Conservation (phyloP, 495 filamentous ascomycete species). For the Neurospora sp. region DNA sequence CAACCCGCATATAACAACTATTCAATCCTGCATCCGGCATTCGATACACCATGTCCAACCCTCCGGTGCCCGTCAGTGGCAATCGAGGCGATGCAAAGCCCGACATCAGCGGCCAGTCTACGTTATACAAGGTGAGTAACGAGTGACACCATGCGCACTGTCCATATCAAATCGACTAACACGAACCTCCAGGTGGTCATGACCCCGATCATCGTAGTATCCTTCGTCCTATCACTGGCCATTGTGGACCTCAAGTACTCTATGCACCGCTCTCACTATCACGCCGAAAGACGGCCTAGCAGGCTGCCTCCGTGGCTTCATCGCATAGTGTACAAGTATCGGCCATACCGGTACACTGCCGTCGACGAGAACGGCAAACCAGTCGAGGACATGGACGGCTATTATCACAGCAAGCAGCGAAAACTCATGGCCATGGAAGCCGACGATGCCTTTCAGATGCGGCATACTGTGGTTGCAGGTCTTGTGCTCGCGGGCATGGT, state of each 20-base stretch:
- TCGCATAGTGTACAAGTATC: conserved; percentile 23
- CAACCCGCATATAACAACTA: neutral
- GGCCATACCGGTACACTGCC: conserved; percentile 15
- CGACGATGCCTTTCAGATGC: conserved; percentile 40
- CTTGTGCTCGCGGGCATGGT: conserved; percentile 19
- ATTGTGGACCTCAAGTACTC: conserved; percentile 37
- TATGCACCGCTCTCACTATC: conserved; percentile 25
- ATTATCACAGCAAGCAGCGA: conserved; percentile 41
- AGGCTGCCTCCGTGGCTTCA: conserved; percentile 31
- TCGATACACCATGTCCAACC: conserved; percentile 3
- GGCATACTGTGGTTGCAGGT: conserved; percentile 26
- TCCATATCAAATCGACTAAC: neutral
- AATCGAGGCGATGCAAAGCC: conserved; percentile 13
- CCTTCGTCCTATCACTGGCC: conserved; percentile 42
- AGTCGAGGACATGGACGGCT: conserved; percentile 14
- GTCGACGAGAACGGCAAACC: conserved; percentile 10
- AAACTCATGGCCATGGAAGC: conserved; percentile 41
- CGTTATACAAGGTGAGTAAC: conserved; percentile 25
- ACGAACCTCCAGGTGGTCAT: conserved; percentile 26
- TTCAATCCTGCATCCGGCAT: neutral
- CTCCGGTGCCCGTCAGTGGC: conserved; percentile 7
- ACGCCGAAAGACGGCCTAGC: conserved; percentile 17
- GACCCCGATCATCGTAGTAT: conserved; percentile 38
- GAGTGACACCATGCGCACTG: neutral
- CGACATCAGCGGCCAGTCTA: conserved; percentile 12